Evolutionary conservation across 1,284 basidiomycete species (phyloP).

Genomic region (Cryptococcus wingfieldii): DNA sequence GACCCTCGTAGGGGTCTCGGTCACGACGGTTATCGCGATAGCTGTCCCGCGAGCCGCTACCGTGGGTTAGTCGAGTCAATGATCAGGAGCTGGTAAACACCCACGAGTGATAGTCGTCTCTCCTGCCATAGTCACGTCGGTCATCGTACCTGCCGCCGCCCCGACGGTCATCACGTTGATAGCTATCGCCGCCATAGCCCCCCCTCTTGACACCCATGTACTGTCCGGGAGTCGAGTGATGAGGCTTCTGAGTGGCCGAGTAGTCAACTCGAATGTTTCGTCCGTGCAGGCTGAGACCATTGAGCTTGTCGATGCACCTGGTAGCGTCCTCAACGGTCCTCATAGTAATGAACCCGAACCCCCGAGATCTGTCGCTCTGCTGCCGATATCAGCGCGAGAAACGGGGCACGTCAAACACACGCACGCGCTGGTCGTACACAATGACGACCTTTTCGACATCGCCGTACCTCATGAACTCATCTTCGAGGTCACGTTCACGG

Average conservation of each 20-base stretch:
- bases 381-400: background rate
- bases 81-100: background rate
- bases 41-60: background rate
- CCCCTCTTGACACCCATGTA: conserved; percentile 86
- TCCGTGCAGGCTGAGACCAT: conserved; percentile 90
- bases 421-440: conserved; percentile 95
- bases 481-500: conserved; percentile 85
- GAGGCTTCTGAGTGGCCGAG: conserved; percentile 87
- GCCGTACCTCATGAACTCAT: conserved; percentile 85
- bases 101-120: background rate
- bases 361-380: conserved; percentile 90
- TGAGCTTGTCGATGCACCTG: conserved; percentile 82
- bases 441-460: conserved; percentile 93
- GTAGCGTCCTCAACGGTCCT: conserved; percentile 76
- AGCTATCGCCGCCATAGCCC: background rate
- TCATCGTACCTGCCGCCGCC: conserved; percentile 1
- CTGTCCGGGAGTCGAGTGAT: conserved; percentile 93
- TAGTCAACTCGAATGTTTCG: conserved; percentile 95
- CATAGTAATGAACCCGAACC: conserved; percentile 98
- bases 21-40: conserved; percentile 12
- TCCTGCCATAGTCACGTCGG: conserved; percentile 1
- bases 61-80: background rate
- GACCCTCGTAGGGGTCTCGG: conserved; percentile 31
- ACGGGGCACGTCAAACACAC: conserved; percentile 34
- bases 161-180: conserved; percentile 39